Percentiles rank a stretch among this genome's conserved stretches.
Evolutionary conservation across 768 basidiomycete species (phyloP).

Genomic region (Collybia sp.): DNA sequence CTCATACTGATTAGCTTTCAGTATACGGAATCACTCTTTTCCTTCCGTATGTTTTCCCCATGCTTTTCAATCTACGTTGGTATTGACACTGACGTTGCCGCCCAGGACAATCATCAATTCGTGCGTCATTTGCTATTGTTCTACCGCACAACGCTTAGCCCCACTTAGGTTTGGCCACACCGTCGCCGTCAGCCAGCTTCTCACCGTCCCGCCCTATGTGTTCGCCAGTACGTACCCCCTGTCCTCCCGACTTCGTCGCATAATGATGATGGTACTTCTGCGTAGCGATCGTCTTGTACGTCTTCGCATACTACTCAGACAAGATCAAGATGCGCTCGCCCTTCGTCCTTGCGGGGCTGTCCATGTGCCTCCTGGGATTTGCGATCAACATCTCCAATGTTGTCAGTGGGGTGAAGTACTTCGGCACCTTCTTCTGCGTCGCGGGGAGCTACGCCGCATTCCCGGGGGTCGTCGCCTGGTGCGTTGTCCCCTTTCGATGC

Average conservation of each 20-base stretch:
- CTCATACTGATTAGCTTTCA: conserved; percentile 13
- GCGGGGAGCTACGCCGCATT: conserved; percentile 57
- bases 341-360: conserved; percentile 50
- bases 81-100: not conserved
- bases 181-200: conserved; percentile 52
- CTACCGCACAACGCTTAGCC: not conserved
- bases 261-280: not conserved
- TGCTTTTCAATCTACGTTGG: not conserved
- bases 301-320: conserved; percentile 58
- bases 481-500: conserved; percentile 5
- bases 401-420: conserved; percentile 56
- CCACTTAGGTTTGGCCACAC: conserved; percentile 52
- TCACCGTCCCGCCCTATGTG: conserved; percentile 67
- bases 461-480: conserved; percentile 64
- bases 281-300: conserved; percentile 47
- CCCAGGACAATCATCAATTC: conserved; percentile 54
- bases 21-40: conserved; percentile 72
- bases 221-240: conserved; percentile 45
- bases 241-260: not conserved
- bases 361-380: conserved; percentile 54
- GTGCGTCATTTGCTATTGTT: conserved; percentile 19
- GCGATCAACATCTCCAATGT: conserved; percentile 57
- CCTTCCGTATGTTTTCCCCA: conserved; percentile 50
- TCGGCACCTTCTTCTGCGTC: conserved; percentile 68
- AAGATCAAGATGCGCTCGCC: conserved; percentile 46